Evolutionary conservation across 176 grass and related monocot species (phyloP).

Genomic region (Carex myosuroides): DNA sequence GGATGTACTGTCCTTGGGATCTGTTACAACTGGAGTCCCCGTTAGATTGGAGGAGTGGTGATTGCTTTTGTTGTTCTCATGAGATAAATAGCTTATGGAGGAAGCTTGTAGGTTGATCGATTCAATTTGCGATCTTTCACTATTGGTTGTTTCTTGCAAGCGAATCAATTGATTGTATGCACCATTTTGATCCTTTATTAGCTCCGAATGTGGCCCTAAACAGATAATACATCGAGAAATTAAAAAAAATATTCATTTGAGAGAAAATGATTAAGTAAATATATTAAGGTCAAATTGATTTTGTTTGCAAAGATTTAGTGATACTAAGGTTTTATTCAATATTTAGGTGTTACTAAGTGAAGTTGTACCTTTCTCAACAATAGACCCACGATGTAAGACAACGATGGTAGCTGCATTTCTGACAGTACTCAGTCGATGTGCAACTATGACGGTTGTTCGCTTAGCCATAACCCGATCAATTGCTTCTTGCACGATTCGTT

Average conservation of each 20-base stretch:
- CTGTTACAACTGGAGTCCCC: constrained; percentile 28
- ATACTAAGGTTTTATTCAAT: neutral
- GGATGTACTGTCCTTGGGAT: constrained; percentile 9
- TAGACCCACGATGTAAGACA: constrained; percentile 55
- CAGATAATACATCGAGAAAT: neutral
- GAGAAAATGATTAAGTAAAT: neutral
- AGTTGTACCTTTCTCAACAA: constrained; percentile 65
- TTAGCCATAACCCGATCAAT: constrained; percentile 65
- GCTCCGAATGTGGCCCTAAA: constrained; percentile 52
- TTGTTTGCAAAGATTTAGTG: neutral
- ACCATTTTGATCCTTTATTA: constrained; percentile 46
- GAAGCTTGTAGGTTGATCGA: constrained; percentile 18
- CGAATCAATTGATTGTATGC: constrained; percentile 55
- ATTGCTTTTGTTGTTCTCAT: constrained; percentile 37
- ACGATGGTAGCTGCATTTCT: constrained; percentile 64
- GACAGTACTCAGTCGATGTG: constrained; percentile 71
- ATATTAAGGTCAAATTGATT: neutral
- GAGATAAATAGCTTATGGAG: constrained; percentile 25
- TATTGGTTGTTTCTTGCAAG: constrained; percentile 38
- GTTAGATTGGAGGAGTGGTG: constrained; percentile 25
- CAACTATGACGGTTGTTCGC: constrained; percentile 61
- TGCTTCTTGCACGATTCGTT: constrained; percentile 74
- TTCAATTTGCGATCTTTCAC: neutral
- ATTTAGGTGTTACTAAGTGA: neutral
- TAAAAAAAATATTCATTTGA: neutral